Percentiles rank a stretch among this genome's conserved stretches.
Evolutionary conservation across 176 grass and related monocot species (phyloP).

Genomic region (Cenchrus purpureus): DNA sequence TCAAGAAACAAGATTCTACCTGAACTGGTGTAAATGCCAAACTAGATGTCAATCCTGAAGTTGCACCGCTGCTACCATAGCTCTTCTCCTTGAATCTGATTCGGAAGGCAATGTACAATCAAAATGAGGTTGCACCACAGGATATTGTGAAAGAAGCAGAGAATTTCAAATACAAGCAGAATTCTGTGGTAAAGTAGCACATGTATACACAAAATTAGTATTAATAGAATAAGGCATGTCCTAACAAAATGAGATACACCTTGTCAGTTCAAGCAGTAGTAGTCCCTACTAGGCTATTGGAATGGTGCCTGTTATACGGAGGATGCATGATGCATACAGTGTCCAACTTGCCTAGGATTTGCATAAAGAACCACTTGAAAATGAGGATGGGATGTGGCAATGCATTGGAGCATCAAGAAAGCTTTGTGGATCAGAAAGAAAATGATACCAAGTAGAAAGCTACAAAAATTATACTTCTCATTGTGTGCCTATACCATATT

Average conservation of each 20-base stretch:
- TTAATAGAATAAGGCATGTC: no score
- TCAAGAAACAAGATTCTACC: conserved; percentile 47
- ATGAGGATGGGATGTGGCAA: not conserved
- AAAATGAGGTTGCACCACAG: not conserved
- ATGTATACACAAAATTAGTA: not conserved
- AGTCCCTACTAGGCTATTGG: no score
- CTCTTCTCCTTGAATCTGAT: conserved; percentile 91
- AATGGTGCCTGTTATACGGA: not conserved
- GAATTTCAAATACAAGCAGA: conserved; percentile 26
- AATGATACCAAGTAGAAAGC: not conserved
- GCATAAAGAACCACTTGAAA: not conserved
- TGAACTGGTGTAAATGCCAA: conserved; percentile 95
- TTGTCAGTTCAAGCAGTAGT: no score
- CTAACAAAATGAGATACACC: no score
- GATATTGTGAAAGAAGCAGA: not conserved
- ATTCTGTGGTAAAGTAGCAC: not conserved
- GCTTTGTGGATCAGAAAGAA: not conserved
- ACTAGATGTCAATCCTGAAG: conserved; percentile 89
- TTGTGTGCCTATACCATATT: not conserved
- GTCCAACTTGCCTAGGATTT: not conserved
- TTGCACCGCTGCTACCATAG: conserved; percentile 81
- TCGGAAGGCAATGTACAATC: conserved; percentile 34
- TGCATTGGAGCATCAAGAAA: conserved; percentile 5
- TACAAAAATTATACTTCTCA: not conserved
- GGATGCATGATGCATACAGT: not conserved